These are phyloP conservation scores for Sugiyamaella paludigena DNA, from an alignment of 1,139 yeast genomes.

Conservation along the genomic window DNA sequence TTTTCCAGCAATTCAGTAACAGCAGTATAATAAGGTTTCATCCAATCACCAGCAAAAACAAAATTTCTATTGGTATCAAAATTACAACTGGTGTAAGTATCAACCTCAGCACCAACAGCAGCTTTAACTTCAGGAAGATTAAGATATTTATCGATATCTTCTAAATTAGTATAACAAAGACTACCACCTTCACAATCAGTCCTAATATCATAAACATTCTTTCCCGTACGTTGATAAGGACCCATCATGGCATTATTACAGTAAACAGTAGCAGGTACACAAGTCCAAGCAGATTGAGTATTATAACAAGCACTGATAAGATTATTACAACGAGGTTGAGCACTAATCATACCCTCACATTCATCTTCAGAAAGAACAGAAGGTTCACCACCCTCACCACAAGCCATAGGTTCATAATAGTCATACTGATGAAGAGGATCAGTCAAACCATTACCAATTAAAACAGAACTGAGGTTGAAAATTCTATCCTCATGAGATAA, in stretches of 20 bases:
- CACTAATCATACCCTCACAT: constrained; percentile 54
- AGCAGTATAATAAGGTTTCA: constrained; percentile 62
- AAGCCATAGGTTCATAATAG: constrained; percentile 77
- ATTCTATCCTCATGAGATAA: constrained; percentile 58
- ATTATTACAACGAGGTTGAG: constrained; percentile 56
- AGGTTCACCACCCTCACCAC: constrained; percentile 77
- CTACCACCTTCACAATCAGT: constrained; percentile 51
- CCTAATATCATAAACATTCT: constrained; percentile 70
- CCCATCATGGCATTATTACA: constrained; percentile 59
- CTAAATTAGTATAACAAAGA: constrained; percentile 59
- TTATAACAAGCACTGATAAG: constrained; percentile 55
- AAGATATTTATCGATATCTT: constrained; percentile 55
- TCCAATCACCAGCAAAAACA: constrained; percentile 56
- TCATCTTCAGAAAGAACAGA: constrained; percentile 60
- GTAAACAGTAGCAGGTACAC: constrained; percentile 71
- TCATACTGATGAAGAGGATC: constrained; percentile 69
- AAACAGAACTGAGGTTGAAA: constrained; percentile 65
- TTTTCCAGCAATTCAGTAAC: constrained; percentile 57
- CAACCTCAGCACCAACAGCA: constrained; percentile 60
- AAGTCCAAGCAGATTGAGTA: constrained; percentile 48
- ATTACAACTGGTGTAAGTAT: constrained; percentile 55
- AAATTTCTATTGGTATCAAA: constrained; percentile 56
- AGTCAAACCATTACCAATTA: constrained; percentile 84
- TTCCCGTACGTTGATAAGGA: constrained; percentile 58
- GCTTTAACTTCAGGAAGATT: constrained; percentile 57